Evolutionary conservation across 148 eudicot genomes (phyloP).

Genomic region (Cornus suecica): DNA sequence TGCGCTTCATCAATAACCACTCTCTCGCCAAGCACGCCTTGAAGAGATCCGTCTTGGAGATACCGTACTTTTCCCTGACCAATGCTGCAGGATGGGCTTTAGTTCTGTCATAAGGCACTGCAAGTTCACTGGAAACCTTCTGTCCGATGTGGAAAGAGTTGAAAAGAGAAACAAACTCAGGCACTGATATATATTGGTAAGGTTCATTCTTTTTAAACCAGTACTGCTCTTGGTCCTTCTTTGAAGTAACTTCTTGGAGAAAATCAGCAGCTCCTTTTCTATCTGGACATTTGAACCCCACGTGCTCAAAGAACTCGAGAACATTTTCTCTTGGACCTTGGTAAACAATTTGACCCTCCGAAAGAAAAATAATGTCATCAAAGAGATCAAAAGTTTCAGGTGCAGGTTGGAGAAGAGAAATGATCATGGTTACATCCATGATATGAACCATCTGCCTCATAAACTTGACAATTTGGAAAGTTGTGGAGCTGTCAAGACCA

Average conservation of each 20-base stretch:
- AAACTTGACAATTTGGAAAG: slow-evolving; percentile 35
- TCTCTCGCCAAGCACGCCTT: slow-evolving; percentile 65
- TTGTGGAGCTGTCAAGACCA: slow-evolving; percentile 49
- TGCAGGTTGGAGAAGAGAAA: slow-evolving; percentile 50
- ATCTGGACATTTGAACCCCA: slow-evolving; percentile 52
- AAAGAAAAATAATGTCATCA: slow-evolving; percentile 43
- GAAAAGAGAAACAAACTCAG: slow-evolving; percentile 32
- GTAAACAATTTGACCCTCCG: slow-evolving; percentile 41
- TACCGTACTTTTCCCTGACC: slow-evolving; percentile 51
- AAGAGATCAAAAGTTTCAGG: slow-evolving; percentile 44
- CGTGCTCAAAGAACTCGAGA: slow-evolving; percentile 40
- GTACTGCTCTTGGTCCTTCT: slow-evolving; percentile 46
- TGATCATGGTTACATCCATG: slow-evolving; percentile 44
- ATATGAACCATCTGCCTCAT: slow-evolving; percentile 51
- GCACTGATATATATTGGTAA: slow-evolving; percentile 30
- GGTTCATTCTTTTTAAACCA: slow-evolving; percentile 35
- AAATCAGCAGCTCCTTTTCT: slow-evolving; percentile 58
- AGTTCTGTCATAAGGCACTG: slow-evolving; percentile 38
- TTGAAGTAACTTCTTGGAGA: slow-evolving; percentile 46
- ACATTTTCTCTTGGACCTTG: slow-evolving; percentile 47
- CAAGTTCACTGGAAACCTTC: slow-evolving; percentile 19
- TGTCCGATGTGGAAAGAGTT: slow-evolving; percentile 30
- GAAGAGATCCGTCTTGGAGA: slow-evolving; percentile 51
- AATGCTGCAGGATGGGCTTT: slow-evolving; percentile 46
- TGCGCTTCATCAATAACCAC: slow-evolving; percentile 63